These are phyloP conservation scores for Metschnikowia dekortorum DNA, from an alignment of 805 yeast genomes.

Conservation along the genomic window DNA sequence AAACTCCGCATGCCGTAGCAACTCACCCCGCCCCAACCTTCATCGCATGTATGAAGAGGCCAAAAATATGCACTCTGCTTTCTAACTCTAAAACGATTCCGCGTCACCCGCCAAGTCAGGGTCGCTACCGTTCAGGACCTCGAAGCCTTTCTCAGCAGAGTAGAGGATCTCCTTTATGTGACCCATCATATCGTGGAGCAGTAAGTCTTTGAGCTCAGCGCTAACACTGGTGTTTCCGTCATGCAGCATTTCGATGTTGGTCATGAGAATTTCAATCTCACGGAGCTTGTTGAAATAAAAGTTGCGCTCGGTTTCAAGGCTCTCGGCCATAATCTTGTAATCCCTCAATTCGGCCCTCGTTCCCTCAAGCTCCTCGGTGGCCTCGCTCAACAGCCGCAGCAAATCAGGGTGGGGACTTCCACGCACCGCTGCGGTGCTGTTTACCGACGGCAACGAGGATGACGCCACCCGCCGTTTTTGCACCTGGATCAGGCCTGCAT, in stretches of 20 bases:
- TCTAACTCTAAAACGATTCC: slow-evolving; percentile 16
- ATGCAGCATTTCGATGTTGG: slow-evolving; percentile 38
- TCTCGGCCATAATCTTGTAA: slow-evolving; percentile 54
- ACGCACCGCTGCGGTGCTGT: background rate
- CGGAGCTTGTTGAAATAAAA: slow-evolving; percentile 87
- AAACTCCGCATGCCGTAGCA: background rate
- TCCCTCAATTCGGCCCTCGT: slow-evolving; percentile 53
- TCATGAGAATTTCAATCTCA: slow-evolving; percentile 79
- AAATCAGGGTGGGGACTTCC: slow-evolving; percentile 1
- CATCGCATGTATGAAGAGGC: too few species aligned
- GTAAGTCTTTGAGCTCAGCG: slow-evolving; percentile 38
- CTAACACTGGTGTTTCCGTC: slow-evolving; percentile 16
- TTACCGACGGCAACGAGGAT: slow-evolving; percentile 6
- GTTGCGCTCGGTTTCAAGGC: slow-evolving; percentile 77
- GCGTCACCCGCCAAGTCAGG: slow-evolving; percentile 10
- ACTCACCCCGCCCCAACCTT: background rate
- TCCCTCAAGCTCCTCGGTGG: slow-evolving; percentile 34
- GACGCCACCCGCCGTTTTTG: slow-evolving; percentile 19
- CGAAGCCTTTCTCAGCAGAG: slow-evolving; percentile 81
- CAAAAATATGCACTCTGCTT: too few species aligned
- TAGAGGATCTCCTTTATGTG: slow-evolving; percentile 75
- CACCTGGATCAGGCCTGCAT: slow-evolving; percentile 7
- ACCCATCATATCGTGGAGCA: slow-evolving; percentile 29
- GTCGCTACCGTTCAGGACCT: slow-evolving; percentile 26
- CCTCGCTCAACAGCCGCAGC: slow-evolving; percentile 43